Base-by-base conservation (phyloP, 805 yeast species). In the Jamesozyma gamospora region DNA sequence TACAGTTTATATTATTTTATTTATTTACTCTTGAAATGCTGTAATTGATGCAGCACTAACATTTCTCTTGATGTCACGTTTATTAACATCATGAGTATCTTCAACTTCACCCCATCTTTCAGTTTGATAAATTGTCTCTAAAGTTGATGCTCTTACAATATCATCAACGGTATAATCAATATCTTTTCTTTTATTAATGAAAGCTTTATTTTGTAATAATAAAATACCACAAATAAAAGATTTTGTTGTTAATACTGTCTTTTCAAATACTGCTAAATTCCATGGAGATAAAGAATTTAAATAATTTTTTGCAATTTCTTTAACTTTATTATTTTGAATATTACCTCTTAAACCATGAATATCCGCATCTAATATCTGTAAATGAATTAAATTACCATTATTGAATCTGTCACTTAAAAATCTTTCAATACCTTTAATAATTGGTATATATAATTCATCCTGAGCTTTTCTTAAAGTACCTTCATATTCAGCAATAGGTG, bases 21-120 rank as follows among this genome's bases (percentile, higher is more conserved):
- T 12, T 7, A 27, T 34, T 12, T 26, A 25, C 15, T n/a, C 21
- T 32, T 35, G 34, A 39, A 53, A 70, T 8, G 78, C 72, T 15
- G 77, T 56, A 31, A 82, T 58, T 4, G 88, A 82, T 24, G 95
- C 88, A 48, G 86, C 74, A 28, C 90, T 78, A 35, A 92, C 71
- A 53, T 79, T 77, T 61, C 96, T 77, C 53, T 85, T 70, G 51
- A 94, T 71, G 51, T 92, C 96, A 30, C 79, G 94, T 60, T 82
- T 80, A 53, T 85, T 94, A n/a, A 92, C 96, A 59, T 92, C 98
- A 57, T 92, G 98, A 2, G 97, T 86, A 55, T 92, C 98, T 64
- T 92, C 97, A 18, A 90, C 97, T 62, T 90, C 96, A 26, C 98
- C 98, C 98, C 98, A 92, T 54, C 79, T 73, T 17, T 76, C 77